Conservation (phyloP, 805 yeast species). For the Wickerhamiella alocasiicola region DNA sequence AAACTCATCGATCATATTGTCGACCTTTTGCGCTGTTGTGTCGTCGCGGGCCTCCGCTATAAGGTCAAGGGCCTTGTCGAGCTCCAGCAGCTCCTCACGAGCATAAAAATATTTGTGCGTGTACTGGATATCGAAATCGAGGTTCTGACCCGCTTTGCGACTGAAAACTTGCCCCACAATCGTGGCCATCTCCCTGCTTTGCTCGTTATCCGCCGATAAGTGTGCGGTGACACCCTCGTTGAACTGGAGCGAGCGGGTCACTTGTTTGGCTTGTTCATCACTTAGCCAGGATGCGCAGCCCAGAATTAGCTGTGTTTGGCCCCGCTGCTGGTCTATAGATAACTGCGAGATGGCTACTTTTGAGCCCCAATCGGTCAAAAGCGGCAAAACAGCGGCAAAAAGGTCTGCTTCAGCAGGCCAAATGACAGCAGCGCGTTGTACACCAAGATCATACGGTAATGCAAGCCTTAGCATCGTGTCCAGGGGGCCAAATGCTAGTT, state of each 20-base stretch:
- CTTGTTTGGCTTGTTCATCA: conserved; percentile 18
- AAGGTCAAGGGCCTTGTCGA: conserved; percentile 9
- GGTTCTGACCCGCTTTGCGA: conserved; percentile 18
- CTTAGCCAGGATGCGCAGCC: conserved; percentile 24
- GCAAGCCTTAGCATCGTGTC: conserved; percentile 2
- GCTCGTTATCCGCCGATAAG: conserved; percentile 37
- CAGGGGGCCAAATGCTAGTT: conserved; percentile 8
- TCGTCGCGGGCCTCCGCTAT: too few species aligned
- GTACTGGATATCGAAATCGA: conserved; percentile 23
- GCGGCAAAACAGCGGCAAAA: background rate
- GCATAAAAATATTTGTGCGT: conserved; percentile 18
- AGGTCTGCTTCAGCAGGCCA: conserved; percentile 8
- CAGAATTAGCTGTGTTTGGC: conserved; percentile 37
- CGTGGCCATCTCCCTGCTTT: conserved; percentile 43
- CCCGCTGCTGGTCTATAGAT: conserved; percentile 35
- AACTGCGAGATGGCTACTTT: conserved; percentile 29
- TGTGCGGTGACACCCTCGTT: conserved; percentile 41
- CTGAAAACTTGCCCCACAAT: conserved; percentile 38
- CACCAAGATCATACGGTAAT: background rate
- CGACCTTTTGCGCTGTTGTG: too few species aligned
- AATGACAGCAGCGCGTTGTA: conserved; percentile 19
- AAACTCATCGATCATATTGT: conserved; percentile 15
- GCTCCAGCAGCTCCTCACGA: conserved; percentile 10
- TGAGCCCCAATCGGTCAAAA: conserved; percentile 30
- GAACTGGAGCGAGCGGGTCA: conserved; percentile 33